A percentile compares a stretch with the other conserved stretches of the same genome.
Evolutionary conservation across 2,329 filamentous ascomycete species (phyloP).

Genomic region (Fusarium pseudograminearum): DNA sequence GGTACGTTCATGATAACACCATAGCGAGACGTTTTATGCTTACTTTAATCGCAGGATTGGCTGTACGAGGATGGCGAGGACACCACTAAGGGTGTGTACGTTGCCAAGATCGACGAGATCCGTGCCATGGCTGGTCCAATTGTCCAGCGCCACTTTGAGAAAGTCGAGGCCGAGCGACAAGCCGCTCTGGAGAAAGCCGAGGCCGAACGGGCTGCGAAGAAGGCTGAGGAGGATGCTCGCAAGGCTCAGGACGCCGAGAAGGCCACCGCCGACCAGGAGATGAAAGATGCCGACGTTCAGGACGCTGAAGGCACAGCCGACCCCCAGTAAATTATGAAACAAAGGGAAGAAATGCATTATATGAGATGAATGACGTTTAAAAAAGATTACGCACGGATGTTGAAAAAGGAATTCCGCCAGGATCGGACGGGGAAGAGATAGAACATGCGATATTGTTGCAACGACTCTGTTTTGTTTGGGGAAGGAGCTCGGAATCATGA

Average conservation of each 20-base stretch:
- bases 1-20: slow-evolving; percentile 68
- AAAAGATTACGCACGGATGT: slow-evolving; percentile 30
- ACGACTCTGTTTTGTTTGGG: slow-evolving; percentile 43
- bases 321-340: slow-evolving; percentile 50
- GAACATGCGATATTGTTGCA: slow-evolving; percentile 45
- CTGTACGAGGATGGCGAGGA: slow-evolving; percentile 98
- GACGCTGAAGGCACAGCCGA: slow-evolving; percentile 61
- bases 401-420: slow-evolving; percentile 33
- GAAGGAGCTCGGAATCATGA: slow-evolving; percentile 46
- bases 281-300: slow-evolving; percentile 70
- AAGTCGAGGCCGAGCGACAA: slow-evolving; percentile 87
- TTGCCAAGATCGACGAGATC: slow-evolving; percentile 96
- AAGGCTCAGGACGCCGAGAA: slow-evolving; percentile 66
- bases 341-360: slow-evolving; percentile 23
- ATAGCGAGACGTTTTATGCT: slow-evolving; percentile 8
- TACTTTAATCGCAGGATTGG: slow-evolving; percentile 79
- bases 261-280: slow-evolving; percentile 68
- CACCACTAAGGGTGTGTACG: slow-evolving; percentile 90
- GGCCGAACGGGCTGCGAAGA: slow-evolving; percentile 81
- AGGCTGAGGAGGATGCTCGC: slow-evolving; percentile 69
- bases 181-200: slow-evolving; percentile 81
- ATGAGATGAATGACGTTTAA: slow-evolving; percentile 46
- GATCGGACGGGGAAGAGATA: slow-evolving; percentile 31
- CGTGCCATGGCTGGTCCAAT: slow-evolving; percentile 90
- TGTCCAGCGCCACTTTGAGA: slow-evolving; percentile 94